phyloP scores from a whole-genome alignment of 768 basidiomycete genomes.

The Termitomyces heimii region DNA sequence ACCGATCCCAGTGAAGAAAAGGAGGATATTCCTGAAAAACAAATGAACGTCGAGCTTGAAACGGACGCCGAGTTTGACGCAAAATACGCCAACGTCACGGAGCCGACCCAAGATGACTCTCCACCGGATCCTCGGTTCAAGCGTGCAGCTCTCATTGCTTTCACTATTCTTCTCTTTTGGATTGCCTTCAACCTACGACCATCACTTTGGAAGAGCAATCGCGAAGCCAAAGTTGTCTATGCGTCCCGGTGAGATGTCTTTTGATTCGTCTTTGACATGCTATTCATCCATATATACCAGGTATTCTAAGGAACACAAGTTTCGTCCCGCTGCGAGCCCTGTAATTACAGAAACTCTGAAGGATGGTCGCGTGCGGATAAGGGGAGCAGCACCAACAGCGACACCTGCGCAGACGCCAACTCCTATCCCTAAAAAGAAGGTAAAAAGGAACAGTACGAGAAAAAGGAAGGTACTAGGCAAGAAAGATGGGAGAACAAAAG shows the following conservation, averaged over 20 bases:
- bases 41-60: neutral
- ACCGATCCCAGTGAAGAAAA: constrained; percentile 1
- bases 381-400: constrained; percentile 58
- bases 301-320: constrained; percentile 80
- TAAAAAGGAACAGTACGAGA: constrained; percentile 13
- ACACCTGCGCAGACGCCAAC: constrained; percentile 15
- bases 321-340: constrained; percentile 80
- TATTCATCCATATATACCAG: constrained; percentile 27
- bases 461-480: constrained; percentile 16
- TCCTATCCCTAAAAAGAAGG: constrained; percentile 16
- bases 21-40: neutral
- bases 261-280: neutral
- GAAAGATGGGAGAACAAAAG: constrained; percentile 12
- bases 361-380: constrained; percentile 60
- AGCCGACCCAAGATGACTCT: neutral
- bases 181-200: constrained; percentile 30
- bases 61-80: neutral
- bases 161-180: constrained; percentile 39
- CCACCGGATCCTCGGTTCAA: constrained; percentile 32
- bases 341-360: constrained; percentile 71
- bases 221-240: constrained; percentile 44
- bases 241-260: constrained; percentile 50
- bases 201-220: constrained; percentile 17
- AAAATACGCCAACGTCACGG: neutral
- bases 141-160: constrained; percentile 35